Evolutionary conservation across 768 basidiomycete species (phyloP).

Genomic region (Serendipita indica): DNA sequence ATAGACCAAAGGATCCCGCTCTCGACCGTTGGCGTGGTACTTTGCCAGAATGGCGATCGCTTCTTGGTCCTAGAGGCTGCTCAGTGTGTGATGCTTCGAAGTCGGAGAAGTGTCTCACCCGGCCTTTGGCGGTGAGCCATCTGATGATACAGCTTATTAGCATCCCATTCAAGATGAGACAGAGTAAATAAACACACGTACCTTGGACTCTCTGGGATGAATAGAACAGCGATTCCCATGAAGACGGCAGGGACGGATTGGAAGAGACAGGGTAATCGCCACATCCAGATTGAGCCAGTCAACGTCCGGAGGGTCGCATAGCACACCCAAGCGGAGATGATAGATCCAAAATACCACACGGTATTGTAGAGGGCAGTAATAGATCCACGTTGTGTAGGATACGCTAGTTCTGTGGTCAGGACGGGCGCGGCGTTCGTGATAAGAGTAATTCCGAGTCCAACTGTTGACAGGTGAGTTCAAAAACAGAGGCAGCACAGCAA

Average conservation of each 20-base stretch:
- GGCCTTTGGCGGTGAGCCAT: slow-evolving; percentile 46
- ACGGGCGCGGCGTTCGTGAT: slow-evolving; percentile 49
- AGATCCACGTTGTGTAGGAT: slow-evolving; percentile 40
- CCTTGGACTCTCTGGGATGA: slow-evolving; percentile 48
- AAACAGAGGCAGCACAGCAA: background rate
- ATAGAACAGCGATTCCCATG: slow-evolving; percentile 27
- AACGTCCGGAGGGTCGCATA: slow-evolving; percentile 29
- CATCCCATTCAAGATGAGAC: too few species aligned
- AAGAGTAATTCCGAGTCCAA: slow-evolving; percentile 20
- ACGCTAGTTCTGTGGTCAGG: slow-evolving; percentile 48
- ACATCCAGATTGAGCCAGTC: slow-evolving; percentile 19
- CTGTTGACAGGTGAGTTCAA: slow-evolving; percentile 18
- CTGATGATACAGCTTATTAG: slow-evolving; percentile 74
- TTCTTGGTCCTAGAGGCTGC: slow-evolving; percentile 31
- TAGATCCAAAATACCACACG: slow-evolving; percentile 61
- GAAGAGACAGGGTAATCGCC: slow-evolving; percentile 42
- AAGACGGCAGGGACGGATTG: slow-evolving; percentile 44
- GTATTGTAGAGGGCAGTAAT: slow-evolving; percentile 43
- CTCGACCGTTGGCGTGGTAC: slow-evolving; percentile 48
- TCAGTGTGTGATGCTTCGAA: slow-evolving; percentile 22
- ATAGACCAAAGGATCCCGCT: slow-evolving; percentile 36
- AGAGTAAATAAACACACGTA: too few species aligned
- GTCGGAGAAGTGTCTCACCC: slow-evolving; percentile 62
- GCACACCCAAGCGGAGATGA: slow-evolving; percentile 38
- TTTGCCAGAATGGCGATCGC: slow-evolving; percentile 49